Evolutionary conservation across 108 stramenopile species (phyloP), one percentile per base, ranked within the genome.

Genomic region (Phaeodactylum tricornutum): DNA sequence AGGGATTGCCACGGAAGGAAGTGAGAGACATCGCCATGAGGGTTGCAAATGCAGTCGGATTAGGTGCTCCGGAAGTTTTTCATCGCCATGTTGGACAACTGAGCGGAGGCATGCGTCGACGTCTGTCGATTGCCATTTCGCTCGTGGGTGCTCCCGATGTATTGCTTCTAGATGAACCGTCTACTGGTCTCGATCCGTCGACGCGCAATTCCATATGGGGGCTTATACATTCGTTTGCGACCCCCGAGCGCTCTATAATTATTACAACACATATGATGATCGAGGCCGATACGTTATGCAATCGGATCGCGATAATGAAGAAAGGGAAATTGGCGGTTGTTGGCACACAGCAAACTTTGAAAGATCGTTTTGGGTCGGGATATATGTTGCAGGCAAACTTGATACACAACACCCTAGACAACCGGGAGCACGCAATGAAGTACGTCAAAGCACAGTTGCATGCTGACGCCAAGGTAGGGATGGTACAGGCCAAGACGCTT

Each of bases 231-330:
- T 81, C 76, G 16, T 75, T 75, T 28, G 54, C 66, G 32, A 55
- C 69, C 2, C 53, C 42, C 5, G 67, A 77, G 25, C 59, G 71
- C 23, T 59, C 68, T 16, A 68, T 81, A 31, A 52, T 96, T 34
- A 72, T 96, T 32, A 91, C 95, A 1, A 96, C 95, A 11, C 95
- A 96, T 56, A 89, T 86, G 74, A 93, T 96, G 91, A 67, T 92
- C 34, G 95, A 96, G 59, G 95, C 95, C 4, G 95, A 96, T 45
- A 59, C 73, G 0, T 60, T 96, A 5, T 87, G 91, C 30, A 77
- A 92, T 50, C 70, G 95, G 22, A 85, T 96, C 28, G 92, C 87
- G 25, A 91, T 96, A 45, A 71, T 96, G 48, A 68, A 79, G 3
- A 52, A 84, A 37, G 95, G 95, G 4, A 53, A 29, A 8, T 71